A percentile compares a stretch with the other conserved stretches of the same genome.
Conservation (phyloP, 768 basidiomycete species). For the Tricholomella constricta region DNA sequence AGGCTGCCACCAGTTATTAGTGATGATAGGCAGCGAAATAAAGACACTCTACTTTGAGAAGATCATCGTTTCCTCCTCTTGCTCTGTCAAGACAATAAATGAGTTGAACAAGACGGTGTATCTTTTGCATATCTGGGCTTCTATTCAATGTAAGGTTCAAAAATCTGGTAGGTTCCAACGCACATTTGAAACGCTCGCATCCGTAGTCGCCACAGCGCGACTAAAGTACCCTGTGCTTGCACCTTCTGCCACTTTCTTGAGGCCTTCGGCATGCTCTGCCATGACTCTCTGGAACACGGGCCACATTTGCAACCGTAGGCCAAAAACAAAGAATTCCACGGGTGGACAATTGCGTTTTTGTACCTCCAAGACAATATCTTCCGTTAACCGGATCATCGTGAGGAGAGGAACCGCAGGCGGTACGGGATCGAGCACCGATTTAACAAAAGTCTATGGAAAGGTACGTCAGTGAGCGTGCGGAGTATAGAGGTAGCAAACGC, state of each 20-base stretch:
- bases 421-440: conserved; percentile 66
- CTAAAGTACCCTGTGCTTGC: conserved; percentile 62
- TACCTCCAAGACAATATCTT: conserved; percentile 73
- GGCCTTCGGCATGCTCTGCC: conserved; percentile 77
- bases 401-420: conserved; percentile 79
- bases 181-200: conserved; percentile 64
- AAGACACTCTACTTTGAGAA: conserved; percentile 77
- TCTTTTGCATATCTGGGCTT: conserved; percentile 62
- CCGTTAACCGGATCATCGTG: conserved; percentile 90
- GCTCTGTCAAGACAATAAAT: conserved; percentile 76
- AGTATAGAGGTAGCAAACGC: background rate
- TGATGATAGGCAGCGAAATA: background rate
- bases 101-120: conserved; percentile 84
- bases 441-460: conserved; percentile 60
- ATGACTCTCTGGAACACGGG: conserved; percentile 90
- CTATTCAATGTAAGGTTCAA: conserved; percentile 10
- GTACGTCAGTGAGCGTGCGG: conserved; percentile 3
- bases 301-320: conserved; percentile 86
- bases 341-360: conserved; percentile 79
- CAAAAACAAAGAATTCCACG: conserved; percentile 79
- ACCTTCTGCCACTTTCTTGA: conserved; percentile 84
- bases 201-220: conserved; percentile 63
- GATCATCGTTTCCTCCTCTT: conserved; percentile 94
- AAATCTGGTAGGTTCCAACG: conserved; percentile 22
- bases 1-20: conserved; percentile 49